Conservation (phyloP, 331 rosid species). For the Dryas integrifolia region DNA sequence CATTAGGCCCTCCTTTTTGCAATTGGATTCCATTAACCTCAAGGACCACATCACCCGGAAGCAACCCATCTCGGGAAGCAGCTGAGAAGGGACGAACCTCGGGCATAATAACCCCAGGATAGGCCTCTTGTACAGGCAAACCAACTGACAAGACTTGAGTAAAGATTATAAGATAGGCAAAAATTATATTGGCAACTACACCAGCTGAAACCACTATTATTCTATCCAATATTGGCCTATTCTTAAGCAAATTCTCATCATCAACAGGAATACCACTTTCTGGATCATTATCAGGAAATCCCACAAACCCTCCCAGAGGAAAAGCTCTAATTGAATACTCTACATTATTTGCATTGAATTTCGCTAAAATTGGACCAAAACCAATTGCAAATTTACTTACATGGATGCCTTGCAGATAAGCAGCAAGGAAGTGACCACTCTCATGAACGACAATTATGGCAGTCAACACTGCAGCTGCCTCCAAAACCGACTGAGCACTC, state of each 20-base stretch:
- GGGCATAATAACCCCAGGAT: conserved; percentile 81
- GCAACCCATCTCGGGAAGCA: conserved; percentile 76
- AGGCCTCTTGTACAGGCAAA: conserved; percentile 76
- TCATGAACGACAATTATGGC: conserved; percentile 87
- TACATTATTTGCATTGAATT: conserved; percentile 80
- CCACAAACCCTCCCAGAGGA: conserved; percentile 93
- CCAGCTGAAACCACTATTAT: conserved; percentile 84
- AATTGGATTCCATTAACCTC: conserved; percentile 61
- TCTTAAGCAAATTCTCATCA: conserved; percentile 76
- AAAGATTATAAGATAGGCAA: conserved; percentile 67
- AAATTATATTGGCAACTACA: conserved; percentile 78
- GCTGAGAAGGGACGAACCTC: conserved; percentile 78
- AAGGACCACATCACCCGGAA: conserved; percentile 72
- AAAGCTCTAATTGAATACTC: conserved; percentile 86
- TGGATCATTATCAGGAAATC: conserved; percentile 95
- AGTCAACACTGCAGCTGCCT: conserved; percentile 74
- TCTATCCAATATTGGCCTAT: conserved; percentile 86
- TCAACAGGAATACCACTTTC: conserved; percentile 79
- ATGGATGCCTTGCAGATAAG: conserved; percentile 79
- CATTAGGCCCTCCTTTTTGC: conserved; percentile 59
- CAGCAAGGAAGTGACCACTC: conserved; percentile 91
- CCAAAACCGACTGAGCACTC: conserved; percentile 76
- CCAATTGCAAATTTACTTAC: conserved; percentile 92
- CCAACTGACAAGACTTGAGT: conserved; percentile 78
- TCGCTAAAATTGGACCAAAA: conserved; percentile 86